Percentiles rank a stretch among this genome's conserved stretches.
phyloP scores from a whole-genome alignment of 2,329 filamentous ascomycete genomes.

The Nothopassalora personata region DNA sequence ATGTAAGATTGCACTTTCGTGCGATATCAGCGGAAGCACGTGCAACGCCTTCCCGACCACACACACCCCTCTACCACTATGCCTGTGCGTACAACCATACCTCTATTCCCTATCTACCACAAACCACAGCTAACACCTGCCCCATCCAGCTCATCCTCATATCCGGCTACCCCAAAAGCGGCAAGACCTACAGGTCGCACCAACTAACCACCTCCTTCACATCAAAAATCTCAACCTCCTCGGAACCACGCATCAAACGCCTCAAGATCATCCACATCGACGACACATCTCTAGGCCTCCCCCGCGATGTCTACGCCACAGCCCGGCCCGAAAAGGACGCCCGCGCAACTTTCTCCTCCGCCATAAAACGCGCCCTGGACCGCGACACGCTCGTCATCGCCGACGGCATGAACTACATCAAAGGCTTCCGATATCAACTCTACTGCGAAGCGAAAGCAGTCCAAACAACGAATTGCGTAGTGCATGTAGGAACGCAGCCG shows the following conservation, averaged over 20 bases:
- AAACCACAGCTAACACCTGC: not conserved
- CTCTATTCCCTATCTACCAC: not conserved
- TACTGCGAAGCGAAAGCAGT: constrained; percentile 79
- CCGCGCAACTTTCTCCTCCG: constrained; percentile 67
- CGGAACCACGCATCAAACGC: constrained; percentile 43
- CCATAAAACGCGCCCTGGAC: constrained; percentile 69
- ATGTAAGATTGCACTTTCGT: no score
- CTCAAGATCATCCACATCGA: constrained; percentile 70
- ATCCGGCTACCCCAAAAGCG: constrained; percentile 50
- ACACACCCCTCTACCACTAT: not conserved
- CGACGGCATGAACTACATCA: constrained; percentile 82
- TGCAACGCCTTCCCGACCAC: not conserved
- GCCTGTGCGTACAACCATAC: constrained; percentile 7
- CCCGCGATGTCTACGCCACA: constrained; percentile 67
- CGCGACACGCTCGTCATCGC: constrained; percentile 72
- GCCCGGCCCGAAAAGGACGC: constrained; percentile 79
- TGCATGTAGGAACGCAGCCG: constrained; percentile 56
- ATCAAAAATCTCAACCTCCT: constrained; percentile 48
- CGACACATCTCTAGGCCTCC: constrained; percentile 64
- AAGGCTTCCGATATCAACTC: constrained; percentile 81
- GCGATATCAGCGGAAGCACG: not conserved
- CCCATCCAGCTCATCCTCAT: constrained; percentile 25
- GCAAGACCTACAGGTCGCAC: constrained; percentile 55
- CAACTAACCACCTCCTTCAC: constrained; percentile 63
- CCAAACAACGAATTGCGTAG: constrained; percentile 67